phyloP scores from a whole-genome alignment of 1,284 basidiomycete species.

The Apiotrichum sp. region DNA sequence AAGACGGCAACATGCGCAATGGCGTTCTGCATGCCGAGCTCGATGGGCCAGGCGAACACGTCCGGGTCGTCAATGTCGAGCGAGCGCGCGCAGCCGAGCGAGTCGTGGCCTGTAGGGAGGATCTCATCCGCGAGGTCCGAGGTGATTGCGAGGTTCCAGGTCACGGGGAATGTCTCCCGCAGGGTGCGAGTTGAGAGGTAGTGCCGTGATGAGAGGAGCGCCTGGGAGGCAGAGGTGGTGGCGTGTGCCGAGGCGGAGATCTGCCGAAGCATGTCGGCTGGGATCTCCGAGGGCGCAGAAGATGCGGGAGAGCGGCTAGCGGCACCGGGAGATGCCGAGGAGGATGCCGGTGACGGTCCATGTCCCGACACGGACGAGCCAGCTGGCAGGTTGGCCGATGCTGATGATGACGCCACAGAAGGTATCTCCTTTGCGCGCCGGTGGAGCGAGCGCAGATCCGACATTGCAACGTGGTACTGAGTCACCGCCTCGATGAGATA shows the following conservation, averaged over 20 bases:
- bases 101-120: conserved; percentile 31
- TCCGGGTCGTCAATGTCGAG: conserved; percentile 33
- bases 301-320: conserved; percentile 18
- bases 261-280: conserved; percentile 31
- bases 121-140: conserved; percentile 35
- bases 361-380: conserved; percentile 12
- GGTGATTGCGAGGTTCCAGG: conserved; percentile 32
- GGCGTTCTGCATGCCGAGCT: conserved; percentile 40
- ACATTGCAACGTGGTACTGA: conserved; percentile 28
- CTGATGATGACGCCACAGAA: neutral
- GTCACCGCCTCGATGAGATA: conserved; percentile 43
- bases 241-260: conserved; percentile 24
- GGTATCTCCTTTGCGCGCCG: conserved; percentile 23
- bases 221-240: conserved; percentile 17
- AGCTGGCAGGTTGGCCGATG: neutral
- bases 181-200: conserved; percentile 30
- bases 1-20: conserved; percentile 38
- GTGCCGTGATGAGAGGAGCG: conserved; percentile 31
- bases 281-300: conserved; percentile 14
- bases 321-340: conserved; percentile 13
- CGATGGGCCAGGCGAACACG: conserved; percentile 43
- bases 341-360: conserved; percentile 19
- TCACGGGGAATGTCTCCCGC: conserved; percentile 28
- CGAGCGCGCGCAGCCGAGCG: conserved; percentile 29
- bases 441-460: conserved; percentile 28